Evolutionary conservation across 2,329 filamentous ascomycete species (phyloP).

Genomic region (Amauroascus niger): DNA sequence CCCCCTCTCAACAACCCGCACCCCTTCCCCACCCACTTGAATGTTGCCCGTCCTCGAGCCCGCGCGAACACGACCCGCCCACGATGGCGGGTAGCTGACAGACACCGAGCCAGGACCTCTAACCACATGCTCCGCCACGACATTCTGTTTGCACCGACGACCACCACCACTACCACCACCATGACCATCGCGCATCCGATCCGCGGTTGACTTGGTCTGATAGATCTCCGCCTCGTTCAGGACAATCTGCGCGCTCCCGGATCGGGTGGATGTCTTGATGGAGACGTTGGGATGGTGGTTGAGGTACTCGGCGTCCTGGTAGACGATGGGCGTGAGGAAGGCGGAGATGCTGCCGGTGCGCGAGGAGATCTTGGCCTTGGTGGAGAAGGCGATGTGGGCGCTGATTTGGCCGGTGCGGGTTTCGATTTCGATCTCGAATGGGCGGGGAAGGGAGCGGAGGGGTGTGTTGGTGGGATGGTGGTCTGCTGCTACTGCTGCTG

Average conservation of each 20-base stretch:
- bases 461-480: not conserved
- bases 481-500: too few relatives aligned
- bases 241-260: constrained; percentile 17
- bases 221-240: constrained; percentile 19
- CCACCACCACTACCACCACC: too few relatives aligned
- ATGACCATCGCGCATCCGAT: too few relatives aligned
- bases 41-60: constrained; percentile 16
- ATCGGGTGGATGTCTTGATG: constrained; percentile 16
- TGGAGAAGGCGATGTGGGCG: constrained; percentile 41
- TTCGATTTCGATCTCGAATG: constrained; percentile 25
- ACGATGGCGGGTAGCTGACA: constrained; percentile 24
- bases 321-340: constrained; percentile 38
- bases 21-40: constrained; percentile 19
- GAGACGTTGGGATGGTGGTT: constrained; percentile 9
- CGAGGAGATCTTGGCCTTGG: constrained; percentile 40
- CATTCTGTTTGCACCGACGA: not conserved
- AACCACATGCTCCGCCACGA: constrained; percentile 18
- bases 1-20: constrained; percentile 16
- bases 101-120: constrained; percentile 21
- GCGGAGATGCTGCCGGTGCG: constrained; percentile 42
- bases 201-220: not conserved
- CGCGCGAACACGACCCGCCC: constrained; percentile 24
- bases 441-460: constrained; percentile 16
- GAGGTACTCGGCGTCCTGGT: not conserved
- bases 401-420: constrained; percentile 24